phyloP scores from a whole-genome alignment of 345 rosid species.

The Nephelium lappaceum region DNA sequence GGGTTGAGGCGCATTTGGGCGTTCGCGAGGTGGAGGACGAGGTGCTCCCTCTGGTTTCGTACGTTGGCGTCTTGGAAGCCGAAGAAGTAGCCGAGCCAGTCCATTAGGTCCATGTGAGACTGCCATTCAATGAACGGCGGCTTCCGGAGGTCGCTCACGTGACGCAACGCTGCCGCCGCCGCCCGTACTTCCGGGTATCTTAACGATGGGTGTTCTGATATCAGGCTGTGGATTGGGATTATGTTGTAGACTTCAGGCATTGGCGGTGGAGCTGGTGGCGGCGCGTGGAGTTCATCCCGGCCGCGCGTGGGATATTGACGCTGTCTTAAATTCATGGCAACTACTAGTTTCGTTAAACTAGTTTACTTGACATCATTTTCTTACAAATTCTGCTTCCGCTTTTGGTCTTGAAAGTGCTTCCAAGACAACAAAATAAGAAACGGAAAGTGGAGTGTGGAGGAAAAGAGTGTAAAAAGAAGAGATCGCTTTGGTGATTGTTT shows the following conservation, averaged over 20 bases:
- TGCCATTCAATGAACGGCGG: constrained; percentile 58
- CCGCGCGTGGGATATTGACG: constrained; percentile 41
- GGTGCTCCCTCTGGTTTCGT: constrained; percentile 81
- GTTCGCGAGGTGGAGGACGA: constrained; percentile 88
- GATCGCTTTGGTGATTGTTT: neutral
- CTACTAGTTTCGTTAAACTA: neutral
- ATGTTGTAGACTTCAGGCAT: constrained; percentile 54
- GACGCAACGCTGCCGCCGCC: constrained; percentile 59
- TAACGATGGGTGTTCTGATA: constrained; percentile 76
- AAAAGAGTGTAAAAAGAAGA: neutral
- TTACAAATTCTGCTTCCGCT: neutral
- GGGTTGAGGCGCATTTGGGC: constrained; percentile 78
- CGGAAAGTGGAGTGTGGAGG: neutral
- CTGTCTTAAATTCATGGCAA: constrained; percentile 36
- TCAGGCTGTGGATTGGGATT: constrained; percentile 72
- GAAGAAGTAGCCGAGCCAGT: constrained; percentile 71
- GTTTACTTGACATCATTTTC: neutral
- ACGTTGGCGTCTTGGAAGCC: constrained; percentile 83
- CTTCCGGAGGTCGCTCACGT: constrained; percentile 58
- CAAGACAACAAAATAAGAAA: neutral
- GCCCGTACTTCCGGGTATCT: constrained; percentile 76
- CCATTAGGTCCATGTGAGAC: constrained; percentile 65
- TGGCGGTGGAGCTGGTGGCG: constrained; percentile 31
- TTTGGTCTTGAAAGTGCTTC: neutral
- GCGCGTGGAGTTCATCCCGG: constrained; percentile 32